Percentiles rank a stretch among this genome's conserved stretches.
Conservation (phyloP, 1,284 basidiomycete species). For the Cerrena zonata region DNA sequence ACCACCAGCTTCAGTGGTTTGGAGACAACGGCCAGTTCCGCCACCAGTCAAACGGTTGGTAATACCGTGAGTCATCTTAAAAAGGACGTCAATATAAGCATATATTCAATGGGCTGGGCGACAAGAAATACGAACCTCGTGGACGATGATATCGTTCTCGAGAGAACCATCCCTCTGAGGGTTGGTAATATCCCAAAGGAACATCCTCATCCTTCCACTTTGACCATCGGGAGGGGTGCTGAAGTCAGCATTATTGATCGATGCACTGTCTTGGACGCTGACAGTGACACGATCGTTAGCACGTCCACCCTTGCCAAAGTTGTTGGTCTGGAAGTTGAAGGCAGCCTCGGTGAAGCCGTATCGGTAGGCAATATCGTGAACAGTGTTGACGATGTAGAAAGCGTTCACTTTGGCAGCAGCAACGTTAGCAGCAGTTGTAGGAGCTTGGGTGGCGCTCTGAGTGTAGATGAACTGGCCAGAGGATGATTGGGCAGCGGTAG, state of each 20-base stretch:
- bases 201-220: conserved; percentile 32
- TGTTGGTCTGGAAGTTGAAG: conserved; percentile 43
- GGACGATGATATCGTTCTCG: conserved; percentile 44
- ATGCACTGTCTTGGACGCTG: conserved; percentile 33
- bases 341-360: conserved; percentile 31
- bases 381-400: conserved; percentile 44
- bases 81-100: too few species aligned
- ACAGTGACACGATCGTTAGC: conserved; percentile 36
- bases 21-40: conserved; percentile 45
- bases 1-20: conserved; percentile 42
- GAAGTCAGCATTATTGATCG: conserved; percentile 39
- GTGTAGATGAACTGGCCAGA: conserved; percentile 35
- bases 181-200: conserved; percentile 34
- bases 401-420: conserved; percentile 44
- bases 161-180: conserved; percentile 42
- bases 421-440: conserved; percentile 31
- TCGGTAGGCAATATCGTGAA: conserved; percentile 46
- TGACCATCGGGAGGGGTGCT: conserved; percentile 28
- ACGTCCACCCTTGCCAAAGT: conserved; percentile 37
- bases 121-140: conserved; percentile 36
- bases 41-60: conserved; percentile 49
- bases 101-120: too few species aligned
- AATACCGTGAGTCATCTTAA: conserved; percentile 39
- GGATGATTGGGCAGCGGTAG: conserved; percentile 27
- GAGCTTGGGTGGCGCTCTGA: conserved; percentile 20